Evolutionary conservation across 2,329 filamentous ascomycete genomes (phyloP).

Genomic region (Alternaria brassicicola): DNA sequence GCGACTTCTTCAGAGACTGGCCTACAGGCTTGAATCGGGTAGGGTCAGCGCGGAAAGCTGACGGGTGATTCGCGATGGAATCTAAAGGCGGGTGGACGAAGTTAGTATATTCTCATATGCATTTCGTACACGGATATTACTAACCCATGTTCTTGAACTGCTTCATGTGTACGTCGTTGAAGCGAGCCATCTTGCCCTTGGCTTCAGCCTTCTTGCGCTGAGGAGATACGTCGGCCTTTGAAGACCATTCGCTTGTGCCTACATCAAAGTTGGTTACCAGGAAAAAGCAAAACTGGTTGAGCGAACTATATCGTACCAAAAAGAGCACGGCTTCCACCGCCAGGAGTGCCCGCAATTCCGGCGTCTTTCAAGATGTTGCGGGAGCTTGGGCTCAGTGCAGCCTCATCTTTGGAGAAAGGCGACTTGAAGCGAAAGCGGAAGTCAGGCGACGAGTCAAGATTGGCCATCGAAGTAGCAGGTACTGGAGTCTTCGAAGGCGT

Average conservation of each 20-base stretch:
- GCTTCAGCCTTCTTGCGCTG: conserved; percentile 78
- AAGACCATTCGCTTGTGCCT: conserved; percentile 40
- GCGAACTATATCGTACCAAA: conserved; percentile 24
- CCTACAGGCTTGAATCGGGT: conserved; percentile 58
- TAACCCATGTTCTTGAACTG: conserved; percentile 98
- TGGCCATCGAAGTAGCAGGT: conserved; percentile 24
- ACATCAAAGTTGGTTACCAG: neutral
- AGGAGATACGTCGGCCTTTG: conserved; percentile 50
- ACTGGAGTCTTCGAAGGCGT: conserved; percentile 67
- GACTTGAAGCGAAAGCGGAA: conserved; percentile 70
- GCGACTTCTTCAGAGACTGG: conserved; percentile 38
- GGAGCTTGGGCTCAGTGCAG: conserved; percentile 60
- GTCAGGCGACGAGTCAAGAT: conserved; percentile 57
- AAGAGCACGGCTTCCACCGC: conserved; percentile 51
- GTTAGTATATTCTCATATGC: no score
- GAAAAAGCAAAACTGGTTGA: neutral
- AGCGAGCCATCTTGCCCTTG: conserved; percentile 78
- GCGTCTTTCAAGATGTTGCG: conserved; percentile 68
- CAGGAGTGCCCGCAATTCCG: conserved; percentile 62
- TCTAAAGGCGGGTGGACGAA: no score
- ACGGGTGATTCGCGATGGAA: conserved; percentile 86
- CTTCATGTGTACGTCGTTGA: conserved; percentile 82
- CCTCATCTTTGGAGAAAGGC: conserved; percentile 66
- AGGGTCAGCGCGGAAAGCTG: conserved; percentile 70
- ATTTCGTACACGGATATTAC: no score